These are phyloP conservation scores for Acacia melanoxylon DNA, from an alignment of 306 rosid species.

Conservation along the genomic window DNA sequence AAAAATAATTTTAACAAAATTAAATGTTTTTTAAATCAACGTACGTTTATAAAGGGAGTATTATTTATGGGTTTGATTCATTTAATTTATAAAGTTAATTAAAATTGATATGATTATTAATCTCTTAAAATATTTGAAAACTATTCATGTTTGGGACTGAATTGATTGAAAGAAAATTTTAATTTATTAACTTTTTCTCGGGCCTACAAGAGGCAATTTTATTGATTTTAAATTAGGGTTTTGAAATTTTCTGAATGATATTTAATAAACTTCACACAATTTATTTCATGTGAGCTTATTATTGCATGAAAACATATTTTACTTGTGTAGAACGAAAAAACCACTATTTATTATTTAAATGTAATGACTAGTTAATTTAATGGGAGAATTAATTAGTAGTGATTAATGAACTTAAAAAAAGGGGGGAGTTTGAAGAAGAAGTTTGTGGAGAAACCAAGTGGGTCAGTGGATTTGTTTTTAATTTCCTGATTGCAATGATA, in stretches of 20 bases:
- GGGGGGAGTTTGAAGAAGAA: not conserved
- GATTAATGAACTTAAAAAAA: not conserved
- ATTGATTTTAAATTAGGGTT: not conserved
- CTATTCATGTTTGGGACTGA: not conserved
- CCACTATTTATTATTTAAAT: not conserved
- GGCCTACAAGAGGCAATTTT: not conserved
- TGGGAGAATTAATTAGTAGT: not conserved
- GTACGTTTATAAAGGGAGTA: no score
- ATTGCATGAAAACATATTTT: not conserved
- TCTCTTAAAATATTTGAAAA: no score
- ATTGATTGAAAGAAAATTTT: not conserved
- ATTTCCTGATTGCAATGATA: not conserved
- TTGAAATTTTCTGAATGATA: not conserved
- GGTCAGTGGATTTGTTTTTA: not conserved
- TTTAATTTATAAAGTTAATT: no score
- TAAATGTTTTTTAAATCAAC: no score
- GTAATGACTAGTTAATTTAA: not conserved
- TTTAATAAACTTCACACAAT: not conserved
- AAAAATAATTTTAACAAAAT: no score
- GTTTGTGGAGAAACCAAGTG: not conserved
- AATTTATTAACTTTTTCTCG: not conserved
- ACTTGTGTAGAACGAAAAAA: not conserved
- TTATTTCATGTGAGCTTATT: not conserved
- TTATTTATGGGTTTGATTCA: not conserved
- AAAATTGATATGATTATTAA: not conserved